Percentiles rank a stretch among this genome's conserved stretches.
phyloP scores from a whole-genome alignment of 345 rosid genomes.

The Lepidium didymum region DNA sequence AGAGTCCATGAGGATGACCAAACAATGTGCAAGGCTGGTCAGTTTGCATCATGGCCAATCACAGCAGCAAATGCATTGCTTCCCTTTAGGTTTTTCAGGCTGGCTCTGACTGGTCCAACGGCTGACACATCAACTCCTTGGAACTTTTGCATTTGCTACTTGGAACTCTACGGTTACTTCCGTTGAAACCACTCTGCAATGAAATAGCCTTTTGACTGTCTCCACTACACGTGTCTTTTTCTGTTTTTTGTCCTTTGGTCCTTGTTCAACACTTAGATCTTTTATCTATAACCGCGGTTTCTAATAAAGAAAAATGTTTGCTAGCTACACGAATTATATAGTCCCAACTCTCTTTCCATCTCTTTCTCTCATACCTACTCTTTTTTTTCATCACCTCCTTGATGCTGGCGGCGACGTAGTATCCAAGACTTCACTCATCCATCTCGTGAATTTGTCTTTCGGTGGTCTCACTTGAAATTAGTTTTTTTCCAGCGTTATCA shows the following conservation, averaged over 20 bases:
- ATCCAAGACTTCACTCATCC: too few relatives aligned
- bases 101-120: constrained; percentile 61
- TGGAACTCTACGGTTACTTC: constrained; percentile 87
- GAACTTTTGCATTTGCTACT: constrained; percentile 83
- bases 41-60: constrained; percentile 81
- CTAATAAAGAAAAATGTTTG: too few relatives aligned
- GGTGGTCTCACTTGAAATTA: too few relatives aligned
- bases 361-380: too few relatives aligned
- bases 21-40: constrained; percentile 70
- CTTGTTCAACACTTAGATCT: neutral
- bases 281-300: neutral
- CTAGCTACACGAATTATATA: too few relatives aligned
- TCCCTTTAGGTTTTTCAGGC: constrained; percentile 74
- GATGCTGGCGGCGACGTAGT: too few relatives aligned
- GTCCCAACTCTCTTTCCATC: too few relatives aligned
- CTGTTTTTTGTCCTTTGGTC: neutral
- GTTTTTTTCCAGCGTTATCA: too few relatives aligned
- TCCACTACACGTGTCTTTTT: neutral
- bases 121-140: constrained; percentile 60
- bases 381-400: too few relatives aligned
- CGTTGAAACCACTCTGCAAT: constrained; percentile 23
- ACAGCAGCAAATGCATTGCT: constrained; percentile 65
- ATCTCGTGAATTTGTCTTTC: too few relatives aligned
- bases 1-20: constrained; percentile 74
- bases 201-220: neutral